Base-by-base conservation (phyloP, 306 rosid genomes). In the Cicer cuneatum region DNA sequence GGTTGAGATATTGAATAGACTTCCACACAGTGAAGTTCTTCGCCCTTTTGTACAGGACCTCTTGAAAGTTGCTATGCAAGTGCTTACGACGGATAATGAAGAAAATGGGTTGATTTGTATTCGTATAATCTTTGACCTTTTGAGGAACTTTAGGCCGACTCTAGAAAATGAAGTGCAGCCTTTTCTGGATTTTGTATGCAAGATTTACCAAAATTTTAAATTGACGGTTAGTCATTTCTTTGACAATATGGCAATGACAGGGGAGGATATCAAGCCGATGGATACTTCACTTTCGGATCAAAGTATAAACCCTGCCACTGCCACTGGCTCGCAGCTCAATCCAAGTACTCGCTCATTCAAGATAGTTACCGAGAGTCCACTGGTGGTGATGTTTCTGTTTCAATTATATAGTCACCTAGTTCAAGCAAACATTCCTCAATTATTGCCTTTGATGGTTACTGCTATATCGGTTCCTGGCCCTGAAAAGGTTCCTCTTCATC, bases 391-490 rank as follows among this genome's bases (percentile, higher is more conserved):
- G 96, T 95, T 95, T 87, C 85, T 95, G 80, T 95, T 95, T 84
- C 99, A 95, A 78, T 79, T 95, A 73, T 95, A 90, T 81, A 85
- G 93, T 82, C 92, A 94, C 72, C 95, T 95, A 58, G 99, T 95
- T 79, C 99, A 95, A 71, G 87, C 90, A 7, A 95, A 95, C 81
- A 95, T 95, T 84, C 97, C 97, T 81, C 92, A 87, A 60, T 85
- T 95, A 80, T 77, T 95, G 85, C 99, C 99, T 47, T 81, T 90
- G 83, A 95, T 95, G 99, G 99, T 95, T 77, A 80, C 93, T 72
- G 99, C 99, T 70, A 95, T 95, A 83, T 95, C 99, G 35, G 94
- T 95, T 75, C 93, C 93, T 45, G 99, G 99, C 40, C 99, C 99
- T 39, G 98, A 92, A 81, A 90, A 86, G 85, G 93, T 95, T 80